Evolutionary conservation across 805 yeast genomes (phyloP).

Genomic region (Metschnikowia santaceciliae): DNA sequence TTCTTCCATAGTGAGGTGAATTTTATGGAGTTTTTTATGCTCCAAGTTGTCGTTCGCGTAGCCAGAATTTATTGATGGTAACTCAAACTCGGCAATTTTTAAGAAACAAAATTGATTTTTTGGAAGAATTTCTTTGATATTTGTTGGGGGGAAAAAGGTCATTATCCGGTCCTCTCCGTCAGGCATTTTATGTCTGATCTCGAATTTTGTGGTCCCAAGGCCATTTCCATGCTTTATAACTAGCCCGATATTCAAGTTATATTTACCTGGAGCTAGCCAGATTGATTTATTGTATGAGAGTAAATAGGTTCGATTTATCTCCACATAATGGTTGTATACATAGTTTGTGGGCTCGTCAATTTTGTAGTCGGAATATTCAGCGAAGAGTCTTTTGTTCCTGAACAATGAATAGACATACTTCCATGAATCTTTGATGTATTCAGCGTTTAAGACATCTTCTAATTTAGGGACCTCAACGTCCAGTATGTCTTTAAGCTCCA

Average conservation of each 20-base stretch:
- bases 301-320: conserved; percentile 47
- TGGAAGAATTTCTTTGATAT: conserved; percentile 56
- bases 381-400: conserved; percentile 50
- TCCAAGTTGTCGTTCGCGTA: background rate
- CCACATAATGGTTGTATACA: conserved; percentile 42
- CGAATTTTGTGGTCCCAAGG: conserved; percentile 55
- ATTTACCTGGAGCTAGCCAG: conserved; percentile 46
- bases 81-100: conserved; percentile 46
- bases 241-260: conserved; percentile 49
- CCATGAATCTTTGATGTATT: conserved; percentile 52
- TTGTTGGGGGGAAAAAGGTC: conserved; percentile 53
- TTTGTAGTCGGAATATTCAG: conserved; percentile 40
- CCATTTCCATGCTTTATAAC: conserved; percentile 54
- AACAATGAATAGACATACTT: conserved; percentile 47
- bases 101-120: conserved; percentile 46
- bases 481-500: conserved; percentile 24
- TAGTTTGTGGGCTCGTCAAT: conserved; percentile 48
- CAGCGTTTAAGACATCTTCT: conserved; percentile 1
- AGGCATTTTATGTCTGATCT: conserved; percentile 31
- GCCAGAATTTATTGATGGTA: conserved; percentile 19
- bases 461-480: background rate
- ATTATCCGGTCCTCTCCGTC: conserved; percentile 26
- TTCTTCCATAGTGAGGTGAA: conserved; percentile 52
- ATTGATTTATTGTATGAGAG: conserved; percentile 43
- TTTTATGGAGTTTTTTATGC: conserved; percentile 26